phyloP scores from a whole-genome alignment of 495 filamentous ascomycete genomes.

The Aspergillus asperescens region DNA sequence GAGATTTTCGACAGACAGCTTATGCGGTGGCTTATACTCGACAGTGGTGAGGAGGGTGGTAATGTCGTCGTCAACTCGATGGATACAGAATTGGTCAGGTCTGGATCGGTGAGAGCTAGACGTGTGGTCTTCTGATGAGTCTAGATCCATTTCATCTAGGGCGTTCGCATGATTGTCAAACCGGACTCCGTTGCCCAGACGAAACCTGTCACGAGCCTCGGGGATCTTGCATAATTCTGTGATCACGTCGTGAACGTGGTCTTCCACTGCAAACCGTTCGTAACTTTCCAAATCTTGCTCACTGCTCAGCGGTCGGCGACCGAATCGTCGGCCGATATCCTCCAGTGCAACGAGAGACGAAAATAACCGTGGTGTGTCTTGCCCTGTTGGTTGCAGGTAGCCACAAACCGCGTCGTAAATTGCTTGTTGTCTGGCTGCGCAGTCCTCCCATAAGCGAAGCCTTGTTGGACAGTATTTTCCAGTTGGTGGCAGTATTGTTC shows the following conservation, averaged over 20 bases:
- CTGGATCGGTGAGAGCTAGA: background rate
- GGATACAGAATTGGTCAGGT: slow-evolving; percentile 25
- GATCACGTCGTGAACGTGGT: slow-evolving; percentile 21
- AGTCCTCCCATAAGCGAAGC: slow-evolving; percentile 27
- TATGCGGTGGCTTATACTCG: background rate
- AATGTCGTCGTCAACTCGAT: background rate
- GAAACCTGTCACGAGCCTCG: slow-evolving; percentile 20
- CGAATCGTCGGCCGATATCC: slow-evolving; percentile 9
- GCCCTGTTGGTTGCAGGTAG: slow-evolving; percentile 22
- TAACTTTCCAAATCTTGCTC: slow-evolving; percentile 30
- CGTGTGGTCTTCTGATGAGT: background rate
- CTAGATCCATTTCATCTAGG: slow-evolving; percentile 4
- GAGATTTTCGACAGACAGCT: background rate
- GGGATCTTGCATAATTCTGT: slow-evolving; percentile 26
- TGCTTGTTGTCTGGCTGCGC: slow-evolving; percentile 22
- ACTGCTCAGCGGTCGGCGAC: slow-evolving; percentile 15
- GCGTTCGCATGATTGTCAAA: slow-evolving; percentile 25
- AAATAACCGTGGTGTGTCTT: slow-evolving; percentile 17
- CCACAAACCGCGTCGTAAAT: slow-evolving; percentile 23
- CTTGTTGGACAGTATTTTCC: slow-evolving; percentile 29
- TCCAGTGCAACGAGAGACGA: slow-evolving; percentile 21
- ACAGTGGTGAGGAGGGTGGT: background rate
- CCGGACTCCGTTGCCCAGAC: slow-evolving; percentile 22
- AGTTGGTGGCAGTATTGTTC: slow-evolving; percentile 24
- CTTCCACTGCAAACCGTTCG: slow-evolving; percentile 24